Evolutionary conservation across 2,329 filamentous ascomycete genomes (phyloP), one percentile per base, ranked within the genome.

Genomic region (Botrytis galanthina): DNA sequence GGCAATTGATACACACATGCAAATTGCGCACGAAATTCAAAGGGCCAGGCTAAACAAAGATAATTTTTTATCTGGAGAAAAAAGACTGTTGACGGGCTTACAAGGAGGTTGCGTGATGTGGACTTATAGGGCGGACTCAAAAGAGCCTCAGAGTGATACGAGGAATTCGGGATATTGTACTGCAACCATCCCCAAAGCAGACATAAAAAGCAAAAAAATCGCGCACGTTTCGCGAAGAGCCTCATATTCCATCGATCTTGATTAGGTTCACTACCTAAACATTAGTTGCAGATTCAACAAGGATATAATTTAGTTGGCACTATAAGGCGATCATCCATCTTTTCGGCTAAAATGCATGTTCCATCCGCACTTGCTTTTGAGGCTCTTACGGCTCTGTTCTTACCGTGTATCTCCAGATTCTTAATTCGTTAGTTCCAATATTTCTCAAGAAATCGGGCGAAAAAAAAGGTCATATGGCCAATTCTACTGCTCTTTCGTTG

Each of bases 281-380:
- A n/a, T 54, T 48, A n/a, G n/a, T 32, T 68, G 37, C 48, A 68
- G n/a, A 39, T 68, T 29, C 14, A 57, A 42, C 66, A 68, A 57
- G 46, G 64, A 57, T 57, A 22, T 29, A 22, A 54, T 39, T 54
- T 0, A 22, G 46, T 32, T 37, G 8, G 9, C n/a, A 12, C 29
- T 42, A 39, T 8, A 26, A 68, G 48, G 6, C 26, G 26, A 57
- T 42, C 48, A 44, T 54, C 10, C 16, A 10, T 39, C 22, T 9
- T n/a, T 35, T 57, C 48, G 66, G 48, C 9, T 26, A 69, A 54
- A 42, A 29, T 51, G 46, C 35, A 61, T 61, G 18, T 32, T 12
- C n/a, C 8, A 48, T 12, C n/a, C 8, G 35, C 46, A 26, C 35
- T 46, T 20, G 29, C 9, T 51, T 42, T n/a, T 57, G 66, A 68